phyloP scores from a whole-genome alignment of 768 basidiomycete species.

The Kwoniella mangroviensis region DNA sequence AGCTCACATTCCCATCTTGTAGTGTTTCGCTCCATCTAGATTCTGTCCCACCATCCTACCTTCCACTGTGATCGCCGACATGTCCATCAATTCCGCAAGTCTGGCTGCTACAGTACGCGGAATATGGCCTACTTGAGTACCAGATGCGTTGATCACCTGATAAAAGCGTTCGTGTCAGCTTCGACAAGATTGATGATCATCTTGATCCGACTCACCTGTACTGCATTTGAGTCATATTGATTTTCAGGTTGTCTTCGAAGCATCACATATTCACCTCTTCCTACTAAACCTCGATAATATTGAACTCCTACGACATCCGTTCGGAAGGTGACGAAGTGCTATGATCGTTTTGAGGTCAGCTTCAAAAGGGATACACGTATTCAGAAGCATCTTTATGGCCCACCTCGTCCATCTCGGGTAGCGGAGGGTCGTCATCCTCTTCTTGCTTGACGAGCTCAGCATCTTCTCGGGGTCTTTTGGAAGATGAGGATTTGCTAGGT shows the following conservation, averaged over 20 bases:
- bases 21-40: slow-evolving; percentile 30
- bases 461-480: slow-evolving; percentile 20
- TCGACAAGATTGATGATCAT: slow-evolving; percentile 58
- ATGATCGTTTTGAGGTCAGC: not conserved
- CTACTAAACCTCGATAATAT: slow-evolving; percentile 82
- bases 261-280: slow-evolving; percentile 69
- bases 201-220: slow-evolving; percentile 38
- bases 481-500: not conserved
- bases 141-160: slow-evolving; percentile 77
- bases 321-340: slow-evolving; percentile 67
- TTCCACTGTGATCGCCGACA: slow-evolving; percentile 69
- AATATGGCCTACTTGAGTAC: slow-evolving; percentile 79
- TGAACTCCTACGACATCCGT: slow-evolving; percentile 80
- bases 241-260: slow-evolving; percentile 43
- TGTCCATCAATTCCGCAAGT: slow-evolving; percentile 75
- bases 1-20: slow-evolving; percentile 27
- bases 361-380: not conserved
- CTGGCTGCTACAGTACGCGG: slow-evolving; percentile 66
- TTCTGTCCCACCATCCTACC: slow-evolving; percentile 66
- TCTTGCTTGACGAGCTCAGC: slow-evolving; percentile 9
- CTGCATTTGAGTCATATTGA: slow-evolving; percentile 63
- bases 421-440: slow-evolving; percentile 11
- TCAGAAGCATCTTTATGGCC: not conserved
- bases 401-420: slow-evolving; percentile 38
- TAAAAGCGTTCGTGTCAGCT: not conserved